A percentile compares a stretch with the other conserved stretches of the same genome.
Evolutionary conservation across 2,329 filamentous ascomycete species (phyloP).

Genomic region (Pseudogymnoascus sp.): DNA sequence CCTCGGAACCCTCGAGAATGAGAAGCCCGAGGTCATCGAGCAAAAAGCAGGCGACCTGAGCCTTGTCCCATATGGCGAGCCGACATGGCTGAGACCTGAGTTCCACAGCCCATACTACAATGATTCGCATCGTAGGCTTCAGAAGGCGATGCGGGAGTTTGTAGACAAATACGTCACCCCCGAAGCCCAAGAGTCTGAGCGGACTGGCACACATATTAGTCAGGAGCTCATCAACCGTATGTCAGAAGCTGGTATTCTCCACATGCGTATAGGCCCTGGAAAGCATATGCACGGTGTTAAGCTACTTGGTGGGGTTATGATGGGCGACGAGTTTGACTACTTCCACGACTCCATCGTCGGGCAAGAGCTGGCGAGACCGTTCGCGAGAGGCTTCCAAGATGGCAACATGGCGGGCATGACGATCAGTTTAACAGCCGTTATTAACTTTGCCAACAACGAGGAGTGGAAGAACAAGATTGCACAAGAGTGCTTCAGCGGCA

Average conservation of each 20-base stretch:
- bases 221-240: conserved; percentile 70
- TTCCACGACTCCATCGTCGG: conserved; percentile 73
- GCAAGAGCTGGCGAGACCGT: conserved; percentile 66
- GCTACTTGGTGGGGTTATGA: conserved; percentile 61
- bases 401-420: conserved; percentile 84
- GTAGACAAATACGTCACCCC: conserved; percentile 63
- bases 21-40: conserved; percentile 67
- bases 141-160: conserved; percentile 65
- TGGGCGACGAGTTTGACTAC: conserved; percentile 78
- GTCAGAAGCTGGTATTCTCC: conserved; percentile 65
- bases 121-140: conserved; percentile 63
- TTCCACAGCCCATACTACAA: conserved; percentile 78
- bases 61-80: conserved; percentile 75
- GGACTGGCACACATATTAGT: conserved; percentile 62
- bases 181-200: conserved; percentile 70
- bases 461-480: conserved; percentile 59
- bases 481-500: conserved; percentile 66
- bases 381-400: conserved; percentile 75
- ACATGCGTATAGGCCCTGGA: conserved; percentile 77
- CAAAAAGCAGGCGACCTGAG: conserved; percentile 65
- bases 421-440: conserved; percentile 71
- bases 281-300: conserved; percentile 69
- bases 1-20: conserved; percentile 68
- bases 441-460: conserved; percentile 68
- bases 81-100: conserved; percentile 69